Conservation (phyloP, 352 stramenopile genomes). For the Phytophthora niederhauseri region DNA sequence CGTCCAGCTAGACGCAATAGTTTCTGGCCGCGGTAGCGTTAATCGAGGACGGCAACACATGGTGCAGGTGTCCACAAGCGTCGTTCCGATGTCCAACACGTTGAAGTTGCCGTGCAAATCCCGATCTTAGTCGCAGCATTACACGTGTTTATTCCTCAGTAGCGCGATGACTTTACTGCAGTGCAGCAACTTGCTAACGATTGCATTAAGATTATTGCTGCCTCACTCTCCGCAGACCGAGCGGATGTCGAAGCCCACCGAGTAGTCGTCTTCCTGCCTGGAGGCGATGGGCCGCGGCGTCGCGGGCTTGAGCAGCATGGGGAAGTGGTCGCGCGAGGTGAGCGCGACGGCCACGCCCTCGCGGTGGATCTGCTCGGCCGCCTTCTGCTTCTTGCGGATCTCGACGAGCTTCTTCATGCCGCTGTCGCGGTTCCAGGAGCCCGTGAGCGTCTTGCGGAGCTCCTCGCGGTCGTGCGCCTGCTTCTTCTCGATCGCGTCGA, state of each 20-base stretch:
- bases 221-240: slow-evolving; percentile 50
- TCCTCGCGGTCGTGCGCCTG: slow-evolving; percentile 57
- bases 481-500: slow-evolving; percentile 68
- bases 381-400: slow-evolving; percentile 65
- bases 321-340: slow-evolving; percentile 28
- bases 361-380: slow-evolving; percentile 47
- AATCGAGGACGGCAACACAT: not conserved
- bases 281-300: slow-evolving; percentile 23
- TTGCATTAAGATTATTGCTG: not conserved
- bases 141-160: not conserved
- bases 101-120: not conserved
- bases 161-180: too few species aligned
- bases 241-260: slow-evolving; percentile 76
- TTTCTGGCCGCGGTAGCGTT: too few species aligned
- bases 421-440: slow-evolving; percentile 67
- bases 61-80: not conserved
- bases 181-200: too few species aligned
- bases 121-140: not conserved
- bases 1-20: too few species aligned
- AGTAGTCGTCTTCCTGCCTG: slow-evolving; percentile 54
- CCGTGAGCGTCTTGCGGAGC: slow-evolving; percentile 59
- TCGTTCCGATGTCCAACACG: not conserved
- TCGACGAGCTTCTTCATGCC: slow-evolving; percentile 71
- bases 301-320: slow-evolving; percentile 34
- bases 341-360: slow-evolving; percentile 5